Evolutionary conservation across 768 basidiomycete genomes (phyloP).

Genomic region (Suillus occidentalis): DNA sequence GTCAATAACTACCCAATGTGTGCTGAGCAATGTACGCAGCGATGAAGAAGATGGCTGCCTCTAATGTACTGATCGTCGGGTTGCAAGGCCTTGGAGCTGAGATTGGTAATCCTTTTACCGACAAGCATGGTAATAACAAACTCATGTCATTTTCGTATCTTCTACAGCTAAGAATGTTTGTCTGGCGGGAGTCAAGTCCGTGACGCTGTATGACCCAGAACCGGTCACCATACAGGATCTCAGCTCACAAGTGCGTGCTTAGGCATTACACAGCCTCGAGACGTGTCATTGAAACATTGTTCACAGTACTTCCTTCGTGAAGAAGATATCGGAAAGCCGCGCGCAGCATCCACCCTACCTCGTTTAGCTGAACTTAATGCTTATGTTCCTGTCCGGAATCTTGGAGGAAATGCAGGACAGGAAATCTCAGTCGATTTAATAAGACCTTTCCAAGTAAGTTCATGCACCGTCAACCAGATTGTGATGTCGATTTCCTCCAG

Average conservation of each 20-base stretch:
- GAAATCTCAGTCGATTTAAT: slow-evolving; percentile 79
- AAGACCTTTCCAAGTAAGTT: slow-evolving; percentile 83
- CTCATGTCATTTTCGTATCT: slow-evolving; percentile 12
- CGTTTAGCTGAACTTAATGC: slow-evolving; percentile 92
- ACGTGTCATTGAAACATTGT: slow-evolving; percentile 11
- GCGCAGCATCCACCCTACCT: slow-evolving; percentile 84
- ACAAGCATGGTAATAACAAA: background rate
- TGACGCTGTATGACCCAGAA: slow-evolving; percentile 93
- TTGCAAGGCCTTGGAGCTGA: slow-evolving; percentile 92
- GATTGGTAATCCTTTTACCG: slow-evolving; percentile 61
- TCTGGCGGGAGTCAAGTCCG: slow-evolving; percentile 96
- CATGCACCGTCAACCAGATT: background rate
- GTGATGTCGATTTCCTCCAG: slow-evolving; percentile 36
- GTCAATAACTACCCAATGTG: background rate
- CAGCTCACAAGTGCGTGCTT: slow-evolving; percentile 77
- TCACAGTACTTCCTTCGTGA: slow-evolving; percentile 89
- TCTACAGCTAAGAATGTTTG: slow-evolving; percentile 83
- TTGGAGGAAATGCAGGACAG: slow-evolving; percentile 77
- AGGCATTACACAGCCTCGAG: slow-evolving; percentile 5
- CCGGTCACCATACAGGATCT: slow-evolving; percentile 86
- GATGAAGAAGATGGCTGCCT: slow-evolving; percentile 98
- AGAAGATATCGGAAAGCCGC: slow-evolving; percentile 83
- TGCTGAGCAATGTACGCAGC: slow-evolving; percentile 50
- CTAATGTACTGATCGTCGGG: slow-evolving; percentile 93
- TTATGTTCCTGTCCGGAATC: slow-evolving; percentile 89